Evolutionary conservation across 495 filamentous ascomycete species (phyloP).

Genomic region (Melanomma pulvis-pyrius): DNA sequence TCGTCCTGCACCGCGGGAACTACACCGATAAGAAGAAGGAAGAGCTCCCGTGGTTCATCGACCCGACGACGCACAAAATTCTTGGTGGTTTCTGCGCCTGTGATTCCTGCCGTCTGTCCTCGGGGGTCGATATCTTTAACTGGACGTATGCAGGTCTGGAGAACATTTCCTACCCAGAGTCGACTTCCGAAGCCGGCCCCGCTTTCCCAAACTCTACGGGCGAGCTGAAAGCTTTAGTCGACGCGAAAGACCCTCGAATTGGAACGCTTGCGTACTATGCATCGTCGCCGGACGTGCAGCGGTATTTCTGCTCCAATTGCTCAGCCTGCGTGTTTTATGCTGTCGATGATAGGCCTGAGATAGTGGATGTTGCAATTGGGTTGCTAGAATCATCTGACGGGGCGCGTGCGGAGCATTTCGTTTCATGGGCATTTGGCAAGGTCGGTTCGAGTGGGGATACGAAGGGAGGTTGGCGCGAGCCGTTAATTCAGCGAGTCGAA

Average conservation of each 20-base stretch:
- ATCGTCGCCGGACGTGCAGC: conserved; percentile 50
- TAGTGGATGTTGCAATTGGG: conserved; percentile 57
- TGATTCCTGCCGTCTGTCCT: conserved; percentile 54
- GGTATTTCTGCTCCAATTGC: conserved; percentile 58
- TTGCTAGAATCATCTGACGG: conserved; percentile 54
- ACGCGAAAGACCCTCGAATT: conserved; percentile 43
- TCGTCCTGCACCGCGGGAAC: conserved; percentile 46
- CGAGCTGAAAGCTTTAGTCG: conserved; percentile 35
- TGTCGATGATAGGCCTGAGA: conserved; percentile 46
- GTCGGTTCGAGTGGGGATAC: conserved; percentile 7
- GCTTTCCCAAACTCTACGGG: conserved; percentile 31
- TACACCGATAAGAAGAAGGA: conserved; percentile 37
- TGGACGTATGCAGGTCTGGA: conserved; percentile 48
- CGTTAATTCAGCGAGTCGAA: conserved; percentile 13
- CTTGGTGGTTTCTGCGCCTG: conserved; percentile 53
- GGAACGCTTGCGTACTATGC: conserved; percentile 53
- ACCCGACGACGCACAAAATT: conserved; percentile 48
- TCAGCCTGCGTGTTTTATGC: conserved; percentile 57
- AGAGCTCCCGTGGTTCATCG: conserved; percentile 49
- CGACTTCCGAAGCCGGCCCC: conserved; percentile 35
- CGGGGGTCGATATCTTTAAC: conserved; percentile 50
- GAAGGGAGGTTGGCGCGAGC: conserved; percentile 30
- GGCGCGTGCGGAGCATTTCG: conserved; percentile 50
- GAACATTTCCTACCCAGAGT: conserved; percentile 34
- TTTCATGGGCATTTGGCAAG: conserved; percentile 17